Evolutionary conservation across 139 green algal species (phyloP).

Genomic region (Closterium sp.): DNA sequence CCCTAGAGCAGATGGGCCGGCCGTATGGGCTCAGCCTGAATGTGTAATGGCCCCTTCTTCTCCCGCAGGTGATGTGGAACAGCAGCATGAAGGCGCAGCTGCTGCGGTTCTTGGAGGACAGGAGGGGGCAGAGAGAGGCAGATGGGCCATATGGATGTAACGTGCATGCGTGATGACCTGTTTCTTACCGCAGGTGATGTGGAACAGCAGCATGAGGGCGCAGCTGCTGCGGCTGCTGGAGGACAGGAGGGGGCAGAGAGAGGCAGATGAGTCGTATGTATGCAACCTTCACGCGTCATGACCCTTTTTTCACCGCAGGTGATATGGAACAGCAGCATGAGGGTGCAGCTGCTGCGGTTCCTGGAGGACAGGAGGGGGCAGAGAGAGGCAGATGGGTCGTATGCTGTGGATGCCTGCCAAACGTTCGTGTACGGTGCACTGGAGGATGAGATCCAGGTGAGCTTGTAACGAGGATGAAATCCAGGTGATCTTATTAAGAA

Average conservation of each 20-base stretch:
- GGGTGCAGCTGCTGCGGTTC: conserved; percentile 69
- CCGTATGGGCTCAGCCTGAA: not conserved
- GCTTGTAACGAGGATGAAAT: conserved; percentile 1
- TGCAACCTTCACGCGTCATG: too few relatives aligned
- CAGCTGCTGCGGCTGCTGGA: conserved; percentile 68
- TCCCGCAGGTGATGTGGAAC: conserved; percentile 60
- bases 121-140: conserved; percentile 8
- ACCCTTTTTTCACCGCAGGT: conserved; percentile 54
- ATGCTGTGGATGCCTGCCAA: conserved; percentile 9
- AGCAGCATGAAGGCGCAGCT: conserved; percentile 76
- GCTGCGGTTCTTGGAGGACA: conserved; percentile 50
- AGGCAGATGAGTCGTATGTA: conserved; percentile 15
- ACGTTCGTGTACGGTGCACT: conserved; percentile 48
- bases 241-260: conserved; percentile 13
- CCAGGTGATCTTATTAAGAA: not conserved
- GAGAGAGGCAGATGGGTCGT: conserved; percentile 23
- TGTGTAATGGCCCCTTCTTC: too few relatives aligned
- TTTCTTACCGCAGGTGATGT: not conserved
- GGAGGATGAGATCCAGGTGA: conserved; percentile 57
- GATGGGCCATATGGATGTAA: conserved; percentile 26
- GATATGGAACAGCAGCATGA: conserved; percentile 86
- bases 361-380: conserved; percentile 48
- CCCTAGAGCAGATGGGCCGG: not conserved
- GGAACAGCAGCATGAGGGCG: conserved; percentile 77
- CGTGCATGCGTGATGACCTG: too few relatives aligned